Percentiles rank a stretch among this genome's conserved stretches.
phyloP scores from a whole-genome alignment of 345 rosid genomes.

The Anastatica hierochuntica region DNA sequence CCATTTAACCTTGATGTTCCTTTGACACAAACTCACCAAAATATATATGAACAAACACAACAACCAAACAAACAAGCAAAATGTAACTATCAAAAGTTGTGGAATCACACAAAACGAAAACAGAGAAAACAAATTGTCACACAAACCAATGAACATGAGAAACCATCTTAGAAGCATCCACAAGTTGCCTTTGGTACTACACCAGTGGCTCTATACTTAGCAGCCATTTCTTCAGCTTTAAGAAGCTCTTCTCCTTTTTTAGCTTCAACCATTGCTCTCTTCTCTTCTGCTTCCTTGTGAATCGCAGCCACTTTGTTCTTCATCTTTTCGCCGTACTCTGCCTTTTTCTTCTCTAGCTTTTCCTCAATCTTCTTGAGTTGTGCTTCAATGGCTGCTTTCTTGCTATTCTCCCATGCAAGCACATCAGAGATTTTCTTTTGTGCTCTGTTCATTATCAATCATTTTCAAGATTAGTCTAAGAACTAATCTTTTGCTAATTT shows the following conservation, averaged over 20 bases:
- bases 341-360: conserved; percentile 71
- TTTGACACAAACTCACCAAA: too few species aligned
- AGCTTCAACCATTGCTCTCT: conserved; percentile 76
- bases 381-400: conserved; percentile 71
- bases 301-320: conserved; percentile 63
- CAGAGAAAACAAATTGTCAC: too few species aligned
- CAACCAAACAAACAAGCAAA: too few species aligned
- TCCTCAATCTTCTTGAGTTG: conserved; percentile 71
- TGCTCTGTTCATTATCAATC: conserved; percentile 40
- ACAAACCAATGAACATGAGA: too few species aligned
- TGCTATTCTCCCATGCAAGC: conserved; percentile 79
- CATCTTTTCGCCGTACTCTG: conserved; percentile 71
- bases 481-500: too few species aligned
- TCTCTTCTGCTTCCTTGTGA: conserved; percentile 80
- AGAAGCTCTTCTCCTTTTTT: conserved; percentile 65
- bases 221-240: conserved; percentile 80
- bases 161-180: conserved; percentile 59
- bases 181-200: conserved; percentile 57
- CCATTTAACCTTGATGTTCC: too few species aligned
- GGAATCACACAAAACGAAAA: too few species aligned
- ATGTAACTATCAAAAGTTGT: too few species aligned
- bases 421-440: conserved; percentile 64
- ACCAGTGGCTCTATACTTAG: conserved; percentile 76
- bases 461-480: too few species aligned
- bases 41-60: too few species aligned